Evolutionary conservation across 352 stramenopile genomes (phyloP).

Genomic region (Globisporangium cylindrosporum): DNA sequence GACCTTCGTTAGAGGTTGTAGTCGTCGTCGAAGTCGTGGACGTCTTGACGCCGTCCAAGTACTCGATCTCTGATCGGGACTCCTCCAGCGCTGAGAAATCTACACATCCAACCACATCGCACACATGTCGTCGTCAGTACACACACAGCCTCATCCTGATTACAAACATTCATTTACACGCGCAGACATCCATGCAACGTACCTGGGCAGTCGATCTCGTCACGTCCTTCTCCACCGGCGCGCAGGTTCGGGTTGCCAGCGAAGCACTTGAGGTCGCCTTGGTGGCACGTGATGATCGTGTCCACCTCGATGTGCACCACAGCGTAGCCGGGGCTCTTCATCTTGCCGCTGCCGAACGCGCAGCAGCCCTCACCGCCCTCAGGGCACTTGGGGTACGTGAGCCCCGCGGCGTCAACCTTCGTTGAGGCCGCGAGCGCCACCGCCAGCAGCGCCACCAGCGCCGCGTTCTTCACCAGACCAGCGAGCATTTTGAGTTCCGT

Average conservation of each 20-base stretch:
- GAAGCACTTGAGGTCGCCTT: conserved; percentile 50
- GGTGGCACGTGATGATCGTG: conserved; percentile 64
- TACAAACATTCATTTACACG: neutral
- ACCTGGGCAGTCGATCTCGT: conserved; percentile 54
- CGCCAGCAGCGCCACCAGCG: conserved; percentile 24
- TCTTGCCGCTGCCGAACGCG: conserved; percentile 43
- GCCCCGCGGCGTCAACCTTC: conserved; percentile 2
- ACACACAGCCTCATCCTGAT: neutral
- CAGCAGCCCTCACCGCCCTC: conserved; percentile 47
- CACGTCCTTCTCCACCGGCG: conserved; percentile 30
- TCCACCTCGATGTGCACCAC: conserved; percentile 43
- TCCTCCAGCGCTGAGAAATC: conserved; percentile 65
- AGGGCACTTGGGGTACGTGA: conserved; percentile 58
- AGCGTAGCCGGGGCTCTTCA: conserved; percentile 62
- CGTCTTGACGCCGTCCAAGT: conserved; percentile 36
- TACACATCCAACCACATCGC: conserved; percentile 11
- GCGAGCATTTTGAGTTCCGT: conserved; percentile 15
- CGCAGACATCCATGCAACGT: conserved; percentile 16
- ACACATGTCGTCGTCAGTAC: neutral
- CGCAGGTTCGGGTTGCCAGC: conserved; percentile 55
- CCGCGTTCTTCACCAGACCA: conserved; percentile 25
- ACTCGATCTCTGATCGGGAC: conserved; percentile 49
- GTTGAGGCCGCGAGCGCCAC: conserved; percentile 14
- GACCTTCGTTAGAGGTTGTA: conserved; percentile 7
- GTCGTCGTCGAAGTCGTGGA: conserved; percentile 10